These are phyloP conservation scores for Xylaria cubensis DNA, from an alignment of 495 filamentous ascomycete genomes.

Conservation along the genomic window DNA sequence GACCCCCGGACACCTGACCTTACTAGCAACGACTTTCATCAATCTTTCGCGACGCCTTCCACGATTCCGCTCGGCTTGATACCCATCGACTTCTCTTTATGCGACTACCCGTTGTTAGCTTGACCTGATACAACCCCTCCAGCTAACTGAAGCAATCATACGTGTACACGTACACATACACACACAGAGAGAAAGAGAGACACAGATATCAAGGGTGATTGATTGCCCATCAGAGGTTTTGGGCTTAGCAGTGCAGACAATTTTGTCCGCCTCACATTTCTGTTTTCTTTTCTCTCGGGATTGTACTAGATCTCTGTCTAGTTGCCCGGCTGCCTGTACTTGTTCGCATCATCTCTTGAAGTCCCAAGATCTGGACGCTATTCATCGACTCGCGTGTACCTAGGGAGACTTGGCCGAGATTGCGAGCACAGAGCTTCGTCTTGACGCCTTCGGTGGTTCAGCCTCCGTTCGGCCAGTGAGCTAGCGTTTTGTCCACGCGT, in stretches of 20 bases:
- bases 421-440: constrained; percentile 61
- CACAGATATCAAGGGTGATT: neutral
- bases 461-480: constrained; percentile 25
- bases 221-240: neutral
- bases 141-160: constrained; percentile 17
- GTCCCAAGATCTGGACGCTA: constrained; percentile 24
- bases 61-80: neutral
- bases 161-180: neutral
- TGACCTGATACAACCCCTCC: constrained; percentile 6
- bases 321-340: constrained; percentile 17
- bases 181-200: neutral
- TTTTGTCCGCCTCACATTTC: constrained; percentile 13
- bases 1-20: neutral
- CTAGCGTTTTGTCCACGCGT: constrained; percentile 25
- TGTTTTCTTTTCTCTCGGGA: constrained; percentile 14
- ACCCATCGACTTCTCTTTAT: neutral
- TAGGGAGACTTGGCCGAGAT: constrained; percentile 37
- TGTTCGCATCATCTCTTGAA: constrained; percentile 16
- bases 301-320: constrained; percentile 13
- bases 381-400: constrained; percentile 21
- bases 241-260: constrained; percentile 14
- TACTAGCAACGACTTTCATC: neutral
- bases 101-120: constrained; percentile 21
- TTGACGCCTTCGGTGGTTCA: constrained; percentile 47
- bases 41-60: neutral